Conservation (phyloP, 169 alveolate genomes). For the Cryptosporidium ubiquitum region DNA sequence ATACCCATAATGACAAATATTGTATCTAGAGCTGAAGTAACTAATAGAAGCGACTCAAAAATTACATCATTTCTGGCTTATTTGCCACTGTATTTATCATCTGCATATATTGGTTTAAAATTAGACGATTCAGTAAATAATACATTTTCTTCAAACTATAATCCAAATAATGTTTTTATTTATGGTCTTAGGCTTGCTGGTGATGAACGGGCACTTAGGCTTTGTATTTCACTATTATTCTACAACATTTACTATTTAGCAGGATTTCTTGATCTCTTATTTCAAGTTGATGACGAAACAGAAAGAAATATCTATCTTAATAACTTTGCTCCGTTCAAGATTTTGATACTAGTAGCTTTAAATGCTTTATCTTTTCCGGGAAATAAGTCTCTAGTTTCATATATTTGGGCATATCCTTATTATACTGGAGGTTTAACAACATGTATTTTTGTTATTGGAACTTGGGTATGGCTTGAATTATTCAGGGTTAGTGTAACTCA, state of each 20-base stretch:
- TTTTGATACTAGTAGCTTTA: slow-evolving; percentile 8
- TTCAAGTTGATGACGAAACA: slow-evolving; percentile 29
- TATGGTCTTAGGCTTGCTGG: slow-evolving; percentile 18
- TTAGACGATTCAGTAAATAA: slow-evolving; percentile 15
- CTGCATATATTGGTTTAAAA: slow-evolving; percentile 28
- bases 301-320: slow-evolving; percentile 12
- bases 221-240: slow-evolving; percentile 27
- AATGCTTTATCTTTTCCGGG: slow-evolving; percentile 65
- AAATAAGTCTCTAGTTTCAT: slow-evolving; percentile 58
- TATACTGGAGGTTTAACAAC: slow-evolving; percentile 67
- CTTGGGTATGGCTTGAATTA: slow-evolving; percentile 74
- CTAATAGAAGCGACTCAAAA: background rate
- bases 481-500: slow-evolving; percentile 15
- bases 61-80: slow-evolving; percentile 28
- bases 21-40: background rate
- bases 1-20: background rate
- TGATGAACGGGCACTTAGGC: slow-evolving; percentile 47
- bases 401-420: slow-evolving; percentile 69
- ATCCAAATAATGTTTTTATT: background rate
- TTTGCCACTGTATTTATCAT: slow-evolving; percentile 31
- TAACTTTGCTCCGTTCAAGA: slow-evolving; percentile 12
- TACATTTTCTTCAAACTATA: background rate
- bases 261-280: slow-evolving; percentile 40
- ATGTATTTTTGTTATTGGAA: slow-evolving; percentile 30
- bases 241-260: slow-evolving; percentile 46